Conservation (phyloP, 2,329 filamentous ascomycete species). For the Colletotrichum limetticola region DNA sequence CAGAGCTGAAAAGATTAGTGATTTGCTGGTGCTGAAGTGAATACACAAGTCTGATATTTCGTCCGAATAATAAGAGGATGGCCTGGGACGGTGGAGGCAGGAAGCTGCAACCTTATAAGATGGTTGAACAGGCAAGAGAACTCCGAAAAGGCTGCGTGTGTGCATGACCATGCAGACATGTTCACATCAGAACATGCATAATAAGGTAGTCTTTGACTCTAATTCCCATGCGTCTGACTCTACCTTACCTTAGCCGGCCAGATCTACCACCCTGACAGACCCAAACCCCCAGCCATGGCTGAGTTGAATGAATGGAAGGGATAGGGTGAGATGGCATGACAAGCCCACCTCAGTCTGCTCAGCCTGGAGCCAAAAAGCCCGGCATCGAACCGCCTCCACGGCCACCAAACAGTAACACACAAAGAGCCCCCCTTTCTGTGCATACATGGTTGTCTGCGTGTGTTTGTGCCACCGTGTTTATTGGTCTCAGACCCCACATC, state of each 20-base stretch:
- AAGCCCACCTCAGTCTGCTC: slow-evolving; percentile 6
- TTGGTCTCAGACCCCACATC: slow-evolving; percentile 2
- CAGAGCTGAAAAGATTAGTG: not conserved
- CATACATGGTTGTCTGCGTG: not conserved
- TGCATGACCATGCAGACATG: not conserved
- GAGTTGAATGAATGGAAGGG: slow-evolving; percentile 24
- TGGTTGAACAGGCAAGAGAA: not conserved
- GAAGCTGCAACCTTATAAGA: slow-evolving; percentile 33
- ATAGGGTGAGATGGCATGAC: slow-evolving; percentile 9
- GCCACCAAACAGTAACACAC: not conserved
- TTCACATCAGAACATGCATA: not conserved
- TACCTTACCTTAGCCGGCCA: not conserved
- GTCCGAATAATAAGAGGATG: not conserved
- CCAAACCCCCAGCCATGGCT: slow-evolving; percentile 24
- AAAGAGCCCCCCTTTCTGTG: slow-evolving; percentile 6
- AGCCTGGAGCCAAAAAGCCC: not conserved
- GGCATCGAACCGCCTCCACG: no score
- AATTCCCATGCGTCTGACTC: slow-evolving; percentile 13
- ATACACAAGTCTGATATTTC: slow-evolving; percentile 13
- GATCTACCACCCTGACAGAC: not conserved
- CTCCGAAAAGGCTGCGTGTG: not conserved
- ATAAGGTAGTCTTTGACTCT: slow-evolving; percentile 10
- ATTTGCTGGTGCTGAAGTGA: not conserved
- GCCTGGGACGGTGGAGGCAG: slow-evolving; percentile 6
- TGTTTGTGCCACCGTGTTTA: not conserved